These are phyloP conservation scores for Vigna mungo DNA, from an alignment of 306 rosid genomes.

Conservation along the genomic window DNA sequence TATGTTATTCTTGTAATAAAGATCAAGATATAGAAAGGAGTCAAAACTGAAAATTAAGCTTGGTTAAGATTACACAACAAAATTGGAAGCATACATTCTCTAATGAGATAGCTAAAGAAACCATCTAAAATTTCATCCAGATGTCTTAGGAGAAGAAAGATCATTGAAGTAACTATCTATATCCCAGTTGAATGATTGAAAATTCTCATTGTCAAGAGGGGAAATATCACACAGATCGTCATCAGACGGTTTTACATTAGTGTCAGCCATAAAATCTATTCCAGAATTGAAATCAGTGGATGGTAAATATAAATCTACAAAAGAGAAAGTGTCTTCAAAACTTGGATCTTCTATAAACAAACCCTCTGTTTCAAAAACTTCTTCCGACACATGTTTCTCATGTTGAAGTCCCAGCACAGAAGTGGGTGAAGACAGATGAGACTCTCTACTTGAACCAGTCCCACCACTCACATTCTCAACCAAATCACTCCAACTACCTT, in stretches of 20 bases:
- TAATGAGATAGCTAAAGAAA: too few species aligned
- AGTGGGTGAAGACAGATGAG: slow-evolving; percentile 39
- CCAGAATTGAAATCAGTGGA: slow-evolving; percentile 16
- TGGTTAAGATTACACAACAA: not conserved
- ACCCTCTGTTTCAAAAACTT: not conserved
- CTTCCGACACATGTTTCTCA: not conserved
- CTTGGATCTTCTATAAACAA: not conserved
- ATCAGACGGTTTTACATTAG: not conserved
- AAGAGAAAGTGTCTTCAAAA: not conserved
- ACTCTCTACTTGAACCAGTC: slow-evolving; percentile 13
- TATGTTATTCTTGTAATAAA: too few species aligned
- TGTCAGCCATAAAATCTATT: not conserved
- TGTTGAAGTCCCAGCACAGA: slow-evolving; percentile 15
- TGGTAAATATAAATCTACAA: slow-evolving; percentile 24
- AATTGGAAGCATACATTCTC: too few species aligned
- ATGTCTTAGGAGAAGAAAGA: too few species aligned
- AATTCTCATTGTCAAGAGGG: slow-evolving; percentile 50
- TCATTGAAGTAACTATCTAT: slow-evolving; percentile 8
- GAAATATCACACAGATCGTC: slow-evolving; percentile 48
- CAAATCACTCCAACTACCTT: not conserved
- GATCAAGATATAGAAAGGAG: not conserved
- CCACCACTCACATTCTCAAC: not conserved
- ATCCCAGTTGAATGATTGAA: slow-evolving; percentile 4
- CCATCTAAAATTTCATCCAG: too few species aligned
- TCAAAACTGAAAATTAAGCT: slow-evolving; percentile 25